Percentiles rank a stretch among this genome's conserved stretches.
Evolutionary conservation across 1,284 basidiomycete species (phyloP).

Genomic region (Heterobasidion irregulare): DNA sequence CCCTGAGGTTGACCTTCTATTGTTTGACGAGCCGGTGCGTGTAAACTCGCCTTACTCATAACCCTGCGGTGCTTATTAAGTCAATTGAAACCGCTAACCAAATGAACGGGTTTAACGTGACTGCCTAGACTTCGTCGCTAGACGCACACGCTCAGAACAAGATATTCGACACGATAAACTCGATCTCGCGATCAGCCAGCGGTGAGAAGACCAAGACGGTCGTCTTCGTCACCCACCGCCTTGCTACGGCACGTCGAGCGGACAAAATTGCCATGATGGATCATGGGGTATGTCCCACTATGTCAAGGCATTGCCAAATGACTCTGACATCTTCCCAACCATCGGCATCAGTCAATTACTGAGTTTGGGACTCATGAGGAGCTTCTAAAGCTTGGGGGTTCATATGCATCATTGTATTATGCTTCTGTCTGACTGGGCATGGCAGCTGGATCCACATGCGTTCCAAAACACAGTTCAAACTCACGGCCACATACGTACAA

Average conservation of each 20-base stretch:
- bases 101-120: neutral
- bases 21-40: slow-evolving; percentile 76
- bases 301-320: neutral
- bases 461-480: too few species aligned
- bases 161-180: slow-evolving; percentile 66
- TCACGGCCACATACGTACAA: too few species aligned
- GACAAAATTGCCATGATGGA: slow-evolving; percentile 85
- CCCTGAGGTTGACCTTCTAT: slow-evolving; percentile 66
- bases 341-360: slow-evolving; percentile 47
- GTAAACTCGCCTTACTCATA: neutral
- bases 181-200: slow-evolving; percentile 42
- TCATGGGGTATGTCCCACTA: slow-evolving; percentile 48
- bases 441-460: too few species aligned
- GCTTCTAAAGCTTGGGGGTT: slow-evolving; percentile 49
- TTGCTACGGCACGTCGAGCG: slow-evolving; percentile 70
- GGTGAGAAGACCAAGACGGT: slow-evolving; percentile 61
- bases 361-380: slow-evolving; percentile 78
- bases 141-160: slow-evolving; percentile 75
- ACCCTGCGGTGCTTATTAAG: neutral
- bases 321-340: neutral
- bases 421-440: slow-evolving; percentile 43
- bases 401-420: slow-evolving; percentile 63
- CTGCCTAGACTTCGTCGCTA: slow-evolving; percentile 60
- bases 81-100: neutral
- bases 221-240: slow-evolving; percentile 78